A percentile compares a stretch with the other conserved stretches of the same genome.
Evolutionary conservation across 2,329 filamentous ascomycete species (phyloP).

Genomic region (Clarireedia hainanense): DNA sequence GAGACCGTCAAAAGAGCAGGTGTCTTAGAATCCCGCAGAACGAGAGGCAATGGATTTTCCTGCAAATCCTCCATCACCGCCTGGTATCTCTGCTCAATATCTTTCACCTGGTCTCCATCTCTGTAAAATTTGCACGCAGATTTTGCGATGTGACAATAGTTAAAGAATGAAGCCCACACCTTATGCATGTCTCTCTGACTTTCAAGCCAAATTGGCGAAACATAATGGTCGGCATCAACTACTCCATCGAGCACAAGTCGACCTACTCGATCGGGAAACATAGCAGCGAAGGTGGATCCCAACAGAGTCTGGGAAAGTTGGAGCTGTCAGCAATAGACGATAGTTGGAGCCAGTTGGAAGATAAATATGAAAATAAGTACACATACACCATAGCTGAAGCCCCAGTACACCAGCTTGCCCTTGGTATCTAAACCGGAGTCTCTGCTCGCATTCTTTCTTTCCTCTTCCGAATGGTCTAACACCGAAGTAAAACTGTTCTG

Average conservation of each 20-base stretch:
- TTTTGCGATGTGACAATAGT: conserved; percentile 30
- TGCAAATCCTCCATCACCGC: conserved; percentile 35
- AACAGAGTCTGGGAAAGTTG: conserved; percentile 22
- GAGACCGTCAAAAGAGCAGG: conserved; percentile 24
- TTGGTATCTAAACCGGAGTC: conserved; percentile 13
- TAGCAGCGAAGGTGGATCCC: conserved; percentile 37
- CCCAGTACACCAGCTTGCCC: conserved; percentile 35
- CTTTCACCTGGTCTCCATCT: conserved; percentile 13
- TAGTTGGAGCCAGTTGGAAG: no score
- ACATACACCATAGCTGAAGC: conserved; percentile 40
- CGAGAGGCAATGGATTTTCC: conserved; percentile 23
- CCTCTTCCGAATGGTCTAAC: background rate
- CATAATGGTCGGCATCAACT: conserved; percentile 24
- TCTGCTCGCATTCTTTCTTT: background rate
- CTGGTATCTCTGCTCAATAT: conserved; percentile 21
- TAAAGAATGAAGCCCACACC: conserved; percentile 22
- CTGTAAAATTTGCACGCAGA: conserved; percentile 23
- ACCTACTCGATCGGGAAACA: conserved; percentile 37
- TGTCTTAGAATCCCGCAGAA: conserved; percentile 11
- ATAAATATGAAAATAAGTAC: background rate
- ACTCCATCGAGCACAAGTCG: conserved; percentile 33
- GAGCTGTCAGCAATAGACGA: no score
- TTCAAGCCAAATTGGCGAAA: conserved; percentile 17
- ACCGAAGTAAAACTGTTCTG: background rate
- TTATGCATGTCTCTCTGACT: conserved; percentile 24